Evolutionary conservation across 1,284 basidiomycete genomes (phyloP).

Genomic region (Boletus semigastroideus): DNA sequence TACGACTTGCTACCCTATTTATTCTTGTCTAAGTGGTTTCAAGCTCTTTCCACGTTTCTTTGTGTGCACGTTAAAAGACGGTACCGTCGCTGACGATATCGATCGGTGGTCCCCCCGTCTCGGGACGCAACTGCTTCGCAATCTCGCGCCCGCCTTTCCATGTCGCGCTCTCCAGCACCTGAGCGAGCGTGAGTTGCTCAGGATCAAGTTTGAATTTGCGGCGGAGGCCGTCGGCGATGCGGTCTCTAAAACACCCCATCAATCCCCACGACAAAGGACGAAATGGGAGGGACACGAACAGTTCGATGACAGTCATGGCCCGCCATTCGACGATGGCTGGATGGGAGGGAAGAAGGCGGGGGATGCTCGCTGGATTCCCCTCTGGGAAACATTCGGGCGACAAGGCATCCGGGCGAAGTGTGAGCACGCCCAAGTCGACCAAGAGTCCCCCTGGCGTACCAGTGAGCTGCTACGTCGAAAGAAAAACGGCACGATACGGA

Average conservation of each 20-base stretch:
- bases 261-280: too few relatives aligned
- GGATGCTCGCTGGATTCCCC: constrained; percentile 46
- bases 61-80: constrained; percentile 55
- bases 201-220: constrained; percentile 46
- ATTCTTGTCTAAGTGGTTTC: not conserved
- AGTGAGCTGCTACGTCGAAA: not conserved
- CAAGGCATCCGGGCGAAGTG: constrained; percentile 41
- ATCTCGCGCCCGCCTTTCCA: constrained; percentile 96
- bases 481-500: not conserved
- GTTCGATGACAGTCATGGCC: constrained; percentile 88
- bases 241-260: constrained; percentile 56
- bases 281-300: constrained; percentile 51
- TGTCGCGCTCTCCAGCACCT: constrained; percentile 90
- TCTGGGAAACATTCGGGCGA: constrained; percentile 44
- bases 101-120: constrained; percentile 82
- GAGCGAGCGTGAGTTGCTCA: constrained; percentile 68
- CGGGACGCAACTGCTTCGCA: constrained; percentile 75
- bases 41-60: not conserved
- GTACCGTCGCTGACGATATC: constrained; percentile 86
- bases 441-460: constrained; percentile 74
- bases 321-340: constrained; percentile 95
- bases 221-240: constrained; percentile 74
- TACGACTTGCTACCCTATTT: not conserved
- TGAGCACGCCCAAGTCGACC: constrained; percentile 79
- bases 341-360: constrained; percentile 70